A percentile compares a stretch with the other conserved stretches of the same genome.
phyloP scores from a whole-genome alignment of 2,329 filamentous ascomycete genomes.

The Verticillium dahliae region DNA sequence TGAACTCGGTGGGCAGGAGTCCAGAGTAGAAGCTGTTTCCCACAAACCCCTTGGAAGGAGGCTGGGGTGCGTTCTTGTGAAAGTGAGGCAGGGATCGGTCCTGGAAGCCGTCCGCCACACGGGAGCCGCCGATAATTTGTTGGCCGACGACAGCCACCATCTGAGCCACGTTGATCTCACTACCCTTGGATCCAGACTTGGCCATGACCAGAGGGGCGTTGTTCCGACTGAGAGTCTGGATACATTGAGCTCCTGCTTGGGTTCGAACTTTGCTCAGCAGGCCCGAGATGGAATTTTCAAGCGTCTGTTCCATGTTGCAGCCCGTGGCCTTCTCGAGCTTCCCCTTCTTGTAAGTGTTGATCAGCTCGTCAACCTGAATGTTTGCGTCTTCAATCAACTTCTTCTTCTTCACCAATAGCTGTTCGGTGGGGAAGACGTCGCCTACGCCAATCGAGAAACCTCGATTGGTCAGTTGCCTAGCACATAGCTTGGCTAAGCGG shows the following conservation, averaged over 20 bases:
- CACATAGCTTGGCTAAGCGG: slow-evolving; percentile 81
- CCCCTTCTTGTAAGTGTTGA: slow-evolving; percentile 71
- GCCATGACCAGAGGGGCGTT: slow-evolving; percentile 97
- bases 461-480: slow-evolving; percentile 78
- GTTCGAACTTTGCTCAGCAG: slow-evolving; percentile 89
- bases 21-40: slow-evolving; percentile 96
- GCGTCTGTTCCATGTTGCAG: slow-evolving; percentile 83
- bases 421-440: slow-evolving; percentile 79
- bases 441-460: slow-evolving; percentile 96
- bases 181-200: slow-evolving; percentile 93
- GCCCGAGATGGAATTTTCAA: slow-evolving; percentile 86
- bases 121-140: slow-evolving; percentile 90
- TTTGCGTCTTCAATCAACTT: slow-evolving; percentile 73
- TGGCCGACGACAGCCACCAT: slow-evolving; percentile 98
- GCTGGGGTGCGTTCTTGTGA: slow-evolving; percentile 83
- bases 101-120: slow-evolving; percentile 94
- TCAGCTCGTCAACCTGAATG: slow-evolving; percentile 73
- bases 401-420: slow-evolving; percentile 67
- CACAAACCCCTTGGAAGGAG: slow-evolving; percentile 95
- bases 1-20: slow-evolving; percentile 82
- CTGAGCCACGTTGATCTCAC: slow-evolving; percentile 95
- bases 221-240: slow-evolving; percentile 79
- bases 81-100: slow-evolving; percentile 94
- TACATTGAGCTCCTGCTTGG: slow-evolving; percentile 84
- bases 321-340: slow-evolving; percentile 81